Evolutionary conservation across 768 basidiomycete species (phyloP), one percentile per base, ranked within the genome.

Genomic region (Pleurotus eryngii): DNA sequence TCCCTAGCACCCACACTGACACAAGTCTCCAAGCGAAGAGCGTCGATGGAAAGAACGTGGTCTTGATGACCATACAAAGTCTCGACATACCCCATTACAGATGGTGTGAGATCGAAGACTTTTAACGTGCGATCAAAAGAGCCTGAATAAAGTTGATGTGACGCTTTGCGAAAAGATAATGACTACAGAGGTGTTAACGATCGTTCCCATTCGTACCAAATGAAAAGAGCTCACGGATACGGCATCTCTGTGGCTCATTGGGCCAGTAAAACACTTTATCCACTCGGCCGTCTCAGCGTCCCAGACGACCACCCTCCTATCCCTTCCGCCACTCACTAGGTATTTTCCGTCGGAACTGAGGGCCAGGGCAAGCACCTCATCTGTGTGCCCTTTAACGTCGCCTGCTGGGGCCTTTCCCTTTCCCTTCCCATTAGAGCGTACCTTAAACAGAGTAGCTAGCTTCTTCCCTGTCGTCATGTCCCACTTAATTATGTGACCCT

Each of bases 61-160:
- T 98, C 95, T 73, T 98, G 96, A 68, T 99, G 97, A 1, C 97
- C 97, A 67, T 96, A 99, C 3, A 98, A 76, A 6, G 96, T 98
- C 70, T 99, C 96, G 56, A 98, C 88, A 65, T 95, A 94, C 8
- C 92, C 94, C 80, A 96, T 83, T 4, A 92, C 90, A 8, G 81
- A 78, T 11, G 79, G 82, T 2, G 78, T 71, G 15, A 82, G 69
- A 59, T 90, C 95, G 70, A 89, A 96, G 2, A 98, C 77, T 70
- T 96, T 96, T 56, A 97, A 67, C 0, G 95, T 94, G 12, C 95
- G 89, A 69, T 98, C 92, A 67, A 86, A 84, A 15, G 92, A 89
- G 39, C 81, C 84, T 15, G 87, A 82, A 71, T 90, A 90, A 26
- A 95, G 73, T 68, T 88, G 82, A 55, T 85, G 76, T 2, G 90